Evolutionary conservation across 148 eudicot species (phyloP), one percentile per base, ranked within the genome.

Genomic region (Amaranthus hypochondriacus): DNA sequence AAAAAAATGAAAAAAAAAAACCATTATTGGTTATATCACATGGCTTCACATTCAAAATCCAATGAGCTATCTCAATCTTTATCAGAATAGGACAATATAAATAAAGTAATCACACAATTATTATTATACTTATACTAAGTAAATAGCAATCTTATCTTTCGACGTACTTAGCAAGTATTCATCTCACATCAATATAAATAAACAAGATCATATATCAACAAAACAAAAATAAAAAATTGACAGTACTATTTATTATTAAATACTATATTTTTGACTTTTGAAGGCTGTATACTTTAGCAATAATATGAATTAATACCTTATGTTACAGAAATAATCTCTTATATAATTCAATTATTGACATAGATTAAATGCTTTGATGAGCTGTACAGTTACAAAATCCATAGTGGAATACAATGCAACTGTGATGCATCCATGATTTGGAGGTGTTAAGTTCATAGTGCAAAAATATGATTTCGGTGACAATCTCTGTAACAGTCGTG

Each of bases 21-120:
- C 65, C 79, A 81, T 81, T 72, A 76, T 75, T 70, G 74, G 74
- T 73, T 48, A 56, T 51, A 63, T 72, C 74, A 80, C 83, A 76
- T 80, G 83, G 83, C 59, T 60, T 67, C 76, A 72, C 70, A 76
- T 7, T 51, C 69, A 76, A 72, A 76, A 62, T 62, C 66, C 77
- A 65, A 76, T 68, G 83, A 76, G 39, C 69, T 49, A 60, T 72
- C 80, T 60, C 53, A 53, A 61, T 76, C 80, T 66, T 70, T 48
- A 50, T 13, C 50, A 49, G 70, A 64, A 47, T 13, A 61, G 64
- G 62, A 59, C 68, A 80, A 59, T 48, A n/a, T 71, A 56, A 65
- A 66, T 42, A 63, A 14, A 47, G 68, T 56, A 67, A 61, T 68
- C 52, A 49, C 69, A 62, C 59, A n/a, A 18, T 18, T 47, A 48